These are phyloP conservation scores for Eutreptiella sp. DNA, from an alignment of 208 protist genomes.

Conservation along the genomic window DNA sequence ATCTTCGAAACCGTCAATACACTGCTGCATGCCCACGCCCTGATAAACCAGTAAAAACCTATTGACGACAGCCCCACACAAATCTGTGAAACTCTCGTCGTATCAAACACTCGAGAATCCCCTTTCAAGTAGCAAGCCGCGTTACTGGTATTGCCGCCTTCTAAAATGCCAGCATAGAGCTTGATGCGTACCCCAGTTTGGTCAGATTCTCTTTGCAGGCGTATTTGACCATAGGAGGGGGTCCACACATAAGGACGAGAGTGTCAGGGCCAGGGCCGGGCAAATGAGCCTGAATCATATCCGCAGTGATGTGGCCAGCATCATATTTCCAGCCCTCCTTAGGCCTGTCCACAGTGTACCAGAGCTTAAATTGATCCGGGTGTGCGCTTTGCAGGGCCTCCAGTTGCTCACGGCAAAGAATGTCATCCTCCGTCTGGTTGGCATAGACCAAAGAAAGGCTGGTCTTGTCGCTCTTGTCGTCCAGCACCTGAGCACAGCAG, in stretches of 20 bases:
- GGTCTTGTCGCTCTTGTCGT: constrained; percentile 59
- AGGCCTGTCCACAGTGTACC: constrained; percentile 63
- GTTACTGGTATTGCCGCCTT: too few species aligned
- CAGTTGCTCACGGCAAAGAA: constrained; percentile 74
- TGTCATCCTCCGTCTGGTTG: constrained; percentile 79
- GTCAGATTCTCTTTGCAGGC: constrained; percentile 66
- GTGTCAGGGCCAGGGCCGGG: too few species aligned
- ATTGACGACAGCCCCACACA: too few species aligned
- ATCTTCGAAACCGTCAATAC: too few species aligned
- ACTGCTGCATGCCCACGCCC: too few species aligned
- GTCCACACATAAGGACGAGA: constrained; percentile 75
- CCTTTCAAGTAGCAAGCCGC: too few species aligned
- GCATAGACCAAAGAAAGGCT: constrained; percentile 70
- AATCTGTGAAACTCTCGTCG: too few species aligned
- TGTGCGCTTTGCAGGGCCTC: constrained; percentile 49
- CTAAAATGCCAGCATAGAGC: too few species aligned
- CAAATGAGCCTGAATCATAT: constrained; percentile 61
- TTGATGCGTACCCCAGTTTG: constrained; percentile 69
- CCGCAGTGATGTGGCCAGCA: constrained; percentile 53
- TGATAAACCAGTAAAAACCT: too few species aligned
- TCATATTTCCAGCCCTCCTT: constrained; percentile 55
- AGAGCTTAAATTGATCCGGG: constrained; percentile 57
- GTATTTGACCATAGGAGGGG: constrained; percentile 69
- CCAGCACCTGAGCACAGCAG: too few species aligned
- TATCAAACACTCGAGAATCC: too few species aligned